Percentiles rank a stretch among this genome's conserved stretches.
phyloP scores from a whole-genome alignment of 306 rosid species.

The barrel medic (Medicago truncatula) region DNA sequence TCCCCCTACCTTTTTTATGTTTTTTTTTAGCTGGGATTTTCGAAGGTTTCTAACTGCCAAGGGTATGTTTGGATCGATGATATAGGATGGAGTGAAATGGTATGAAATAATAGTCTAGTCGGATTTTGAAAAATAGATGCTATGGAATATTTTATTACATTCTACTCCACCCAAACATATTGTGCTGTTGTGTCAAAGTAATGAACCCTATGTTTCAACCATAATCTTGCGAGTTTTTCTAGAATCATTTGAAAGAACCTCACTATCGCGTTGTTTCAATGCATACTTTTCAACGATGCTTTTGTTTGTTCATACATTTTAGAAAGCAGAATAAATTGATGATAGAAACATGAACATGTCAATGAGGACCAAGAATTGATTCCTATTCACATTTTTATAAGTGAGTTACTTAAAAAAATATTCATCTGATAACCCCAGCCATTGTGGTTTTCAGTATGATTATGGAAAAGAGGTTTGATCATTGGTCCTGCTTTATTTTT shows the following conservation, averaged over 20 bases:
- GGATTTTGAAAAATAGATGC: too few species aligned
- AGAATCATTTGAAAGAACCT: conserved; percentile 5
- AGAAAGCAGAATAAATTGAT: conserved; percentile 3
- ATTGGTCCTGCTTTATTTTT: background rate
- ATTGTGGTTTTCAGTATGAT: conserved; percentile 31
- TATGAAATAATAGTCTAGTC: too few species aligned
- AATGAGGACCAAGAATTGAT: background rate
- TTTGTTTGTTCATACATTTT: conserved; percentile 22
- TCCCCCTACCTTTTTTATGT: too few species aligned
- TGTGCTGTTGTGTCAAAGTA: background rate
- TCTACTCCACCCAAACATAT: background rate
- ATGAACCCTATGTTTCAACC: conserved; percentile 5
- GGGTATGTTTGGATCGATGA: background rate
- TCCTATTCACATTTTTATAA: conserved; percentile 25
- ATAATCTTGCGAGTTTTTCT: background rate
- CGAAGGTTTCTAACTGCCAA: background rate
- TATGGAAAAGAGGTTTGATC: background rate
- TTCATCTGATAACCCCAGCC: conserved; percentile 22
- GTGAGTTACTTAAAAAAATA: background rate
- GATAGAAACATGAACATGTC: conserved; percentile 6
- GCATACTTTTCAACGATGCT: conserved; percentile 1
- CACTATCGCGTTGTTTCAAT: background rate
- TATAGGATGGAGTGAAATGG: background rate
- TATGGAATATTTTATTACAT: background rate
- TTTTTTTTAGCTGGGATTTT: too few species aligned